Percentiles rank a stretch among this genome's conserved stretches.
Conservation (phyloP, 192 early-diverging fungal species). For the Pilobolus umbonatus region DNA sequence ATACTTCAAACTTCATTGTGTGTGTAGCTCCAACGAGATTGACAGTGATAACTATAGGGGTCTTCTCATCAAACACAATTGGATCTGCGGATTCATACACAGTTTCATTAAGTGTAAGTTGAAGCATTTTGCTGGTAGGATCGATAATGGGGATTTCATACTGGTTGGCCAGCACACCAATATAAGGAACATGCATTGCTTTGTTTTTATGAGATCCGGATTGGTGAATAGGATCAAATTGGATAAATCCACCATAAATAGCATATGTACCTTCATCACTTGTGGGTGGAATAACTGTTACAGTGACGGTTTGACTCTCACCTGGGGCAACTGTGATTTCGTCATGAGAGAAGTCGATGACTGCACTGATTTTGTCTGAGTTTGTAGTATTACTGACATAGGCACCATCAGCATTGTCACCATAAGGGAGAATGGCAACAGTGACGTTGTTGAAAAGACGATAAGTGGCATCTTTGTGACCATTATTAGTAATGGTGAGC, state of each 20-base stretch:
- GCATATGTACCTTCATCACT: slow-evolving; percentile 27
- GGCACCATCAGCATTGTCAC: slow-evolving; percentile 10
- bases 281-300: slow-evolving; percentile 26
- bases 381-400: slow-evolving; percentile 13
- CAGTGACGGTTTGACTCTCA: slow-evolving; percentile 13
- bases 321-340: slow-evolving; percentile 19
- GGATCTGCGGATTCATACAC: neutral
- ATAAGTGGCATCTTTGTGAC: slow-evolving; percentile 34
- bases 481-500: slow-evolving; percentile 44
- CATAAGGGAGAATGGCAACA: slow-evolving; percentile 38
- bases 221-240: slow-evolving; percentile 25
- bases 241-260: slow-evolving; percentile 45
- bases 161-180: slow-evolving; percentile 41
- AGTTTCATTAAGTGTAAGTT: slow-evolving; percentile 6
- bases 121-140: neutral
- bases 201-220: neutral
- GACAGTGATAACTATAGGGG: no score
- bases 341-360: slow-evolving; percentile 17
- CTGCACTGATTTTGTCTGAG: slow-evolving; percentile 11
- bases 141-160: slow-evolving; percentile 31
- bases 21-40: no score
- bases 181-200: slow-evolving; percentile 42
- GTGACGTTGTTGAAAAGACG: slow-evolving; percentile 35
- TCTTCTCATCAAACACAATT: slow-evolving; percentile 19
- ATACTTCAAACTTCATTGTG: slow-evolving; percentile 18